A percentile compares a stretch with the other conserved stretches of the same genome.
Evolutionary conservation across 345 rosid species (phyloP).

Genomic region (sweet orange (Citrus sinensis)): DVS_A1.0 CM039168.1:4344501-4345000

Average conservation of each 20-base stretch:
- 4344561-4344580: neutral
- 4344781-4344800: constrained; percentile 54
- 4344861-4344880: constrained; percentile 27
- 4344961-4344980: neutral
- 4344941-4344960: constrained; percentile 34
- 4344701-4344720: neutral
- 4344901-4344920: constrained; percentile 52
- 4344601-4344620: too few species aligned
- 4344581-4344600: too few species aligned
- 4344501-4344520: neutral
- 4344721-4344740: neutral
- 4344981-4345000: neutral
- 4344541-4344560: neutral
- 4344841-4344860: constrained; percentile 21
- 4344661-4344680: neutral
- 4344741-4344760: constrained; percentile 75
- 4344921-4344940: constrained; percentile 46
- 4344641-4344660: neutral
- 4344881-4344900: constrained; percentile 40
- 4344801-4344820: constrained; percentile 23
- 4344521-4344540: neutral
- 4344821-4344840: constrained; percentile 22
- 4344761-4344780: constrained; percentile 70
- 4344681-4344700: neutral
- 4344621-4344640: too few species aligned